Conservation (phyloP, 257 asterid species). For the Lycium barbarum region DNA sequence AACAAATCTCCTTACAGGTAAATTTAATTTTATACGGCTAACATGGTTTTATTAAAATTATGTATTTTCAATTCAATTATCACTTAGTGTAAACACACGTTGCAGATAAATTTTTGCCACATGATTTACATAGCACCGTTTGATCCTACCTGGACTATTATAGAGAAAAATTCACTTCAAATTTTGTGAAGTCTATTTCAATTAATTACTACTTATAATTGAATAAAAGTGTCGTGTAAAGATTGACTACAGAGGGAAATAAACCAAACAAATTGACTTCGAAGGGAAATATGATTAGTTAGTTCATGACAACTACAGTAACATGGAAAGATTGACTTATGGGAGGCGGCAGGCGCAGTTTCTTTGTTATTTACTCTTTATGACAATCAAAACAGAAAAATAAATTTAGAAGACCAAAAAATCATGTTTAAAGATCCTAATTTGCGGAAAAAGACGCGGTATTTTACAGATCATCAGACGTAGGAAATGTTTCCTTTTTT, state of each 20-base stretch:
- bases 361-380: neutral
- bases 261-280: neutral
- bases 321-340: slow-evolving; percentile 9
- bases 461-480: slow-evolving; percentile 22
- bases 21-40: neutral
- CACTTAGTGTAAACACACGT: no score
- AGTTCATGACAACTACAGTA: neutral
- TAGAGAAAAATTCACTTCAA: neutral
- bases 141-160: neutral
- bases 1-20: neutral
- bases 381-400: neutral
- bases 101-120: neutral
- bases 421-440: slow-evolving; percentile 22
- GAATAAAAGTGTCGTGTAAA: neutral
- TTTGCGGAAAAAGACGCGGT: slow-evolving; percentile 9
- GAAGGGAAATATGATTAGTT: neutral
- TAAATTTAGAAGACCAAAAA: neutral
- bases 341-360: neutral
- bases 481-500: neutral
- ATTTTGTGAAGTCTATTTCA: neutral
- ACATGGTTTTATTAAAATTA: neutral
- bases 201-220: neutral
- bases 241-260: neutral
- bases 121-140: neutral
- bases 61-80: neutral